These are phyloP conservation scores for Aspergillus costaricaensis DNA, from an alignment of 2,329 filamentous ascomycete species.

Conservation along the genomic window DNA sequence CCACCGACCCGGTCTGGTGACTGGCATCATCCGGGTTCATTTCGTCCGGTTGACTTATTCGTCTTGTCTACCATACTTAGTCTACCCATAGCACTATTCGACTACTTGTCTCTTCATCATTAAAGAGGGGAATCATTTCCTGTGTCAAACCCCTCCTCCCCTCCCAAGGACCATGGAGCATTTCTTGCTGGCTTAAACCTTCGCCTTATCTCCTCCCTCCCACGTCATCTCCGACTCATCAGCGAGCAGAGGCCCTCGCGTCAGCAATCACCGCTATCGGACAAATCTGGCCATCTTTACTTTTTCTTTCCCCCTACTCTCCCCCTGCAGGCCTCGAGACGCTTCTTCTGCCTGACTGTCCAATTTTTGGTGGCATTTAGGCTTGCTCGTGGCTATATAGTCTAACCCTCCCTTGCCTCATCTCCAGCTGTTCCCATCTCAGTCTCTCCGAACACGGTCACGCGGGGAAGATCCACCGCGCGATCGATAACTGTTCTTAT, in stretches of 20 bases:
- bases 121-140: background rate
- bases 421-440: background rate
- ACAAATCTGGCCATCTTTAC: conserved; percentile 4
- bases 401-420: background rate
- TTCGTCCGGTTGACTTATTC: background rate
- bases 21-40: conserved; percentile 2
- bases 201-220: conserved; percentile 6
- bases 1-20: background rate
- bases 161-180: background rate
- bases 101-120: background rate
- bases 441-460: background rate
- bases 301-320: background rate
- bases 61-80: background rate
- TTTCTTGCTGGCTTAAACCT: background rate
- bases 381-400: background rate
- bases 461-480: conserved; percentile 28
- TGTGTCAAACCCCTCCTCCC: background rate
- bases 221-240: conserved; percentile 10
- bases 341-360: background rate
- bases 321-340: background rate
- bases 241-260: background rate
- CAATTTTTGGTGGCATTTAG: background rate
- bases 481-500: conserved; percentile 20
- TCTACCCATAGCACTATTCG: too few relatives aligned
- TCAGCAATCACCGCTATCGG: conserved; percentile 4